phyloP scores from a whole-genome alignment of 106 monocot species.

The Allium fistulosum region DNA sequence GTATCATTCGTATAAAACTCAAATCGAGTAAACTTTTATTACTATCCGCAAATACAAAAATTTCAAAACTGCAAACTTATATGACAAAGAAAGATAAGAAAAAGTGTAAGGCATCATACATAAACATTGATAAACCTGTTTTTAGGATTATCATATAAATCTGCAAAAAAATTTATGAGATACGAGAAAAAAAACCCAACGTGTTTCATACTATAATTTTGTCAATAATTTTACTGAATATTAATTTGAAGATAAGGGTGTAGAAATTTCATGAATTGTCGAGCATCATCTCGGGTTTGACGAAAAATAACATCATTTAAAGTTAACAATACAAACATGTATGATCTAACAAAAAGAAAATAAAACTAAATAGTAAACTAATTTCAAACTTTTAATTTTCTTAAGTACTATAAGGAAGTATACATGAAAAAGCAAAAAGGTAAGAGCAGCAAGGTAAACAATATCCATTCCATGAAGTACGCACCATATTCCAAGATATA shows the following conservation, averaged over 20 bases:
- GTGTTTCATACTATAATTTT: neutral
- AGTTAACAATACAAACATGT: neutral
- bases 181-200: neutral
- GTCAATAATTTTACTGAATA: constrained; percentile 14
- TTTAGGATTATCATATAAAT: constrained; percentile 81
- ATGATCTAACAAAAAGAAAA: neutral
- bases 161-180: constrained; percentile 26
- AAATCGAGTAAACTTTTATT: no score
- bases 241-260: constrained; percentile 95
- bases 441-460: constrained; percentile 88
- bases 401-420: neutral
- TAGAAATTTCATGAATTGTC: constrained; percentile 90
- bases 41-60: no score
- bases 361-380: neutral
- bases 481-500: constrained; percentile 92
- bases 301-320: neutral
- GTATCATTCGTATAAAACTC: no score
- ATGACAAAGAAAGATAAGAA: constrained; percentile 7
- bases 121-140: constrained; percentile 97
- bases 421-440: constrained; percentile 96
- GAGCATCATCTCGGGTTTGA: constrained; percentile 91
- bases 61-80: no score
- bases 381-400: neutral
- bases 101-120: constrained; percentile 65
- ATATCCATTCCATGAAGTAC: constrained; percentile 92